Base-by-base conservation (phyloP, 768 basidiomycete species). In the Lactarius deliciosus region DNA sequence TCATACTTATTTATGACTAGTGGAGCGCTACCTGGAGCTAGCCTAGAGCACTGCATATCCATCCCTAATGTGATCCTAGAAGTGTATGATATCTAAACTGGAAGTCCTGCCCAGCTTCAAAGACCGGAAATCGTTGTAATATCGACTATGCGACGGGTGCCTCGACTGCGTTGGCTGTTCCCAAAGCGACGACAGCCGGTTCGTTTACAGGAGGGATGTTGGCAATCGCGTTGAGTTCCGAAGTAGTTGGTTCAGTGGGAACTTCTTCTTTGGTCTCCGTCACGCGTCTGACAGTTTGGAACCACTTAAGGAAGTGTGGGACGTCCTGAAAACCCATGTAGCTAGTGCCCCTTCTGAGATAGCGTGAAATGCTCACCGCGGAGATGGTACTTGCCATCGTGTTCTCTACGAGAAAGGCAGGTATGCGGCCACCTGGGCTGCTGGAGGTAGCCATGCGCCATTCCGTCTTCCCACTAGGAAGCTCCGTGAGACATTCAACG, bases 11-110 rank as follows among this genome's bases (percentile, higher is more conserved):
- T 50, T 47, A 8, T 25, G n/a, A 68, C 9, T 64, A 93, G 91
- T 93, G 71, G 91, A 92, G 72, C 84, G 92, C 65, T 94, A 94
- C 74, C 81, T 94, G n/a, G 92, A 94, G 71, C 82, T 94, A 57
- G 91, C 86, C 53, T 94, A 72, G 73, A 20, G n/a, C 47, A 50
- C n/a, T n/a, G n/a, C n/a, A n/a, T n/a, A n/a, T n/a, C n/a, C 32
- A 7, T 53, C 50, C 13, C 20, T 53, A 18, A 18, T 3, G 40
- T 43, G 18, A 36, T 41, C n/a, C 13, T 60, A 22, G 25, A 25
- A 30, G 38, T 43, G 34, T 43, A 45, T 6, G 40, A 13, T 50
- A 54, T 36, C 22, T 45, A 40, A 58, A 18, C 18, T 38, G 2
- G 10, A 28, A 22, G n/a, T 57, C 36, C 53, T 28, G 38, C 25